Evolutionary conservation across 768 basidiomycete species (phyloP), one percentile per base, ranked within the genome.

Genomic region (Hypsizygus marmoreus): DNA sequence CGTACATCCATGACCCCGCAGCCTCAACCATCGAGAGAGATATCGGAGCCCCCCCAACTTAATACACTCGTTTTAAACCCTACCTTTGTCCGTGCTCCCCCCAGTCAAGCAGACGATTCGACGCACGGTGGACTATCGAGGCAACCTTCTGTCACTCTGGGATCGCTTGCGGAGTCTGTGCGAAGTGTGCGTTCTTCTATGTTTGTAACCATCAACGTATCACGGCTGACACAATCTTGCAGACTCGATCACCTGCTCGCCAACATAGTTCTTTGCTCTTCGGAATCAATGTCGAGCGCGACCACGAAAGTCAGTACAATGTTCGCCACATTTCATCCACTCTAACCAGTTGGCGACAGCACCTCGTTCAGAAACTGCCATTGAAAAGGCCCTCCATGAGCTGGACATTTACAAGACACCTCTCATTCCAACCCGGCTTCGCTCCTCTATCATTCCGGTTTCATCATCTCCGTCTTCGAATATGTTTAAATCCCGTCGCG

Each of bases 341-440:
- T 31, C 19, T 28, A 43, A 30, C 25, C 38, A 39, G 23, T 50
- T 40, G 38, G 47, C 31, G 45, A 40, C 39, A 25, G 34, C 41
- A 51, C 47, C 67, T 49, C 60, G 59, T 25, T 69, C 70, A 12
- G 61, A 68, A 53, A 80, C 73, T 33, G 72, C 81, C 13, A 82
- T 86, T 14, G 84, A 88, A 65, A 74, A 76, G 47, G 82, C 82
- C 12, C 70, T 91, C 4, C 81, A 84, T 32, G 83, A 86, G 54
- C 68, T 88, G 34, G 87, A 90, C 51, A 74, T 86, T 23, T 91
- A 89, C 71, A 86, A 84, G 66, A 91, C 86, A 1, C 88, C 88
- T 5, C 74, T 91, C 34, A 55, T 89, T 12, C 86, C 88, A 9
- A 81, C 84, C 29, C 76, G 79, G 14, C 61, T 80, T 46, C 71